These are phyloP conservation scores for Mycosphaerella sp. DNA, from an alignment of 2,329 filamentous ascomycete species.

Conservation along the genomic window DNA sequence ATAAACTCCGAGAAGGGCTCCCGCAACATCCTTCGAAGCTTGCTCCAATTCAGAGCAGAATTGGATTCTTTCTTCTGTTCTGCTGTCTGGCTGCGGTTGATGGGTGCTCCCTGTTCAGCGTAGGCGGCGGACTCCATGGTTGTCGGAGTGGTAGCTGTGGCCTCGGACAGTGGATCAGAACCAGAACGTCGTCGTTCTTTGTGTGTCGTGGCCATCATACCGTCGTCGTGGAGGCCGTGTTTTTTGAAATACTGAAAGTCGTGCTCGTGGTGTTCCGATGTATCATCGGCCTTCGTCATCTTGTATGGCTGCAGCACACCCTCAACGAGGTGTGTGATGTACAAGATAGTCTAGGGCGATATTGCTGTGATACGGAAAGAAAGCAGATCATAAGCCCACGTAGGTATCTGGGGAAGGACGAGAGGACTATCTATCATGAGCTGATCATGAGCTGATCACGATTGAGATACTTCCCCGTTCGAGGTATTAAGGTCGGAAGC, in stretches of 20 bases:
- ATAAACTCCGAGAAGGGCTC: slow-evolving; percentile 64
- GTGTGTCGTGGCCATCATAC: slow-evolving; percentile 19
- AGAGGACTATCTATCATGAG: background rate
- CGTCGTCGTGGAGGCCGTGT: slow-evolving; percentile 5
- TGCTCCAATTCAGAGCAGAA: slow-evolving; percentile 47
- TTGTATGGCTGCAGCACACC: background rate
- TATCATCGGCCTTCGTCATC: background rate
- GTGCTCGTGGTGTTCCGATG: background rate
- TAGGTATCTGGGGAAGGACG: background rate
- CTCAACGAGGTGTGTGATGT: background rate
- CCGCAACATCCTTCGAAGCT: slow-evolving; percentile 46
- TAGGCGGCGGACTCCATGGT: slow-evolving; percentile 14
- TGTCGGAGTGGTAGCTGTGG: slow-evolving; percentile 6
- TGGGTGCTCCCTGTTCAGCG: slow-evolving; percentile 25
- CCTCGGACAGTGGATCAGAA: slow-evolving; percentile 10
- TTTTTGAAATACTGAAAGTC: slow-evolving; percentile 7
- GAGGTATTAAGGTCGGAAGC: background rate
- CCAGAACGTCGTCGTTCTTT: slow-evolving; percentile 18
- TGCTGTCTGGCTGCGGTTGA: slow-evolving; percentile 28
- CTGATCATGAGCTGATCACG: background rate
- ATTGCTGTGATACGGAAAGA: background rate
- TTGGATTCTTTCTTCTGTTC: slow-evolving; percentile 27
- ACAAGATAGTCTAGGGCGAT: background rate
- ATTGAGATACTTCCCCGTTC: background rate
- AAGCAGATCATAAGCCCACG: background rate